Percentiles rank a stretch among this genome's conserved stretches.
These are phyloP conservation scores for Mucor velutinosus DNA, from an alignment of 371 early-diverging fungal genomes.

Conservation along the genomic window DNA sequence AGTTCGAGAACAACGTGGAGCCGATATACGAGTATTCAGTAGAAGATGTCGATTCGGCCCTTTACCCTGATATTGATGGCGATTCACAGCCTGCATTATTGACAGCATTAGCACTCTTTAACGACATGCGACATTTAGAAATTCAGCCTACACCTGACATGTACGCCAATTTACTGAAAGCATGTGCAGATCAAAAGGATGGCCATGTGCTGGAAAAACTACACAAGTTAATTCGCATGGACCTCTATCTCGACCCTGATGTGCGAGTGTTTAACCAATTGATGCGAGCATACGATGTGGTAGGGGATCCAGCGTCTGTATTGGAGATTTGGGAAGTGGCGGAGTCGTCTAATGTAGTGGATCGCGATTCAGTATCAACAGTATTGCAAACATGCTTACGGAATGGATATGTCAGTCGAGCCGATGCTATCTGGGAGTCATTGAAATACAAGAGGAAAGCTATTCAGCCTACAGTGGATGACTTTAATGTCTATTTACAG, in stretches of 20 bases:
- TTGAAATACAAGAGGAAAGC: neutral
- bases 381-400: conserved; percentile 19
- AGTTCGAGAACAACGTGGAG: conserved; percentile 4
- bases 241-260: conserved; percentile 44
- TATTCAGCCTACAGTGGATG: conserved; percentile 17
- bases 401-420: conserved; percentile 12
- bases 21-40: conserved; percentile 31
- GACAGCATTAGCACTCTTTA: conserved; percentile 38
- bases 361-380: conserved; percentile 9
- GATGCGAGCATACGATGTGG: conserved; percentile 42
- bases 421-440: conserved; percentile 20
- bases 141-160: conserved; percentile 43
- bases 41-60: conserved; percentile 19
- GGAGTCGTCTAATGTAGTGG: conserved; percentile 6
- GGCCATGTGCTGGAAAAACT: conserved; percentile 35
- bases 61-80: conserved; percentile 22
- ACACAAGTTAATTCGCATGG: conserved; percentile 49
- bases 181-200: conserved; percentile 36
- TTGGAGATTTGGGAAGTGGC: conserved; percentile 42
- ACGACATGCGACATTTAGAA: conserved; percentile 47
- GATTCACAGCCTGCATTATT: conserved; percentile 30
- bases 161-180: conserved; percentile 36
- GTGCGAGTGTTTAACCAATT: conserved; percentile 37
- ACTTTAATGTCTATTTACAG: conserved; percentile 33
- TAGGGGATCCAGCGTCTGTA: conserved; percentile 29